Percentiles rank a stretch among this genome's conserved stretches.
Conservation (phyloP, 1,139 yeast genomes). For the Yamadazyma dushanensis region DNA sequence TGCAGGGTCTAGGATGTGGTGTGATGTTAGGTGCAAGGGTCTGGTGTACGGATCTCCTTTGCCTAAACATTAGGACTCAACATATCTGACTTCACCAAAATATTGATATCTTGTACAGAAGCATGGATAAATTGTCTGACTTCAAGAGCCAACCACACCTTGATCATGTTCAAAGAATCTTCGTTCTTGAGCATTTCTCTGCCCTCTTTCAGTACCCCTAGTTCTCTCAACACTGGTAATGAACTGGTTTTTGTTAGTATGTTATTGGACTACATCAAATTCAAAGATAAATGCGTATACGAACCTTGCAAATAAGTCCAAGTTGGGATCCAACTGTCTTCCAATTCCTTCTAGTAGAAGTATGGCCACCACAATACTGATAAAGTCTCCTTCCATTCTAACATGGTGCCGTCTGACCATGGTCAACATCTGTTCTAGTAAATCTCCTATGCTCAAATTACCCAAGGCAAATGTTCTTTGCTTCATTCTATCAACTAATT, state of each 20-base stretch:
- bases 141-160: slow-evolving; percentile 90
- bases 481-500: slow-evolving; percentile 77
- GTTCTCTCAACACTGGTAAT: slow-evolving; percentile 81
- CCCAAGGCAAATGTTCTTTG: slow-evolving; percentile 91
- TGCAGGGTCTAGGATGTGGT: no score
- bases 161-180: slow-evolving; percentile 73
- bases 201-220: slow-evolving; percentile 72
- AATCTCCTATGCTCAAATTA: slow-evolving; percentile 86
- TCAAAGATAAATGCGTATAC: slow-evolving; percentile 67
- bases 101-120: slow-evolving; percentile 69
- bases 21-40: no score
- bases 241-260: slow-evolving; percentile 54
- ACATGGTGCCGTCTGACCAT: slow-evolving; percentile 96
- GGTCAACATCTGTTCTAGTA: slow-evolving; percentile 78
- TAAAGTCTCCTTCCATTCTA: slow-evolving; percentile 95
- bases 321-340: slow-evolving; percentile 85
- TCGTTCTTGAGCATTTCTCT: slow-evolving; percentile 56
- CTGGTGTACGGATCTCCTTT: no score
- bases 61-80: slow-evolving; percentile 45
- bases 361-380: slow-evolving; percentile 90
- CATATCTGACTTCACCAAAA: slow-evolving; percentile 52
- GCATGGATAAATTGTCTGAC: slow-evolving; percentile 84
- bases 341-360: slow-evolving; percentile 92
- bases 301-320: slow-evolving; percentile 93
- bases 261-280: slow-evolving; percentile 43